These are phyloP conservation scores for Suhomyces guaymorum DNA, from an alignment of 1,139 yeast species.

Conservation along the genomic window DNA sequence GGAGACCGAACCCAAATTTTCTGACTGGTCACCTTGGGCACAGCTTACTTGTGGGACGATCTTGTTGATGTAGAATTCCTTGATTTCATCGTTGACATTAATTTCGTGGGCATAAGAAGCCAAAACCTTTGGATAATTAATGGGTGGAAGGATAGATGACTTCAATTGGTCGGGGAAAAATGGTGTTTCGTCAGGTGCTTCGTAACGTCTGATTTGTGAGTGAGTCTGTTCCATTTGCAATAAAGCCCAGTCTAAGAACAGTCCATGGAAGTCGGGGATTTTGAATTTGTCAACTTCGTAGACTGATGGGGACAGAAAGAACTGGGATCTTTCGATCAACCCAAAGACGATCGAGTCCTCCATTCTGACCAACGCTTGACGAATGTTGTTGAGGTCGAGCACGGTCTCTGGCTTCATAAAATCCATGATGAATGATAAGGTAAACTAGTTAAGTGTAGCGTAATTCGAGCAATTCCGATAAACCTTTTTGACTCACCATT, in stretches of 20 bases:
- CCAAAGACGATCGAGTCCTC: conserved; percentile 94
- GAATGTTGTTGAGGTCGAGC: conserved; percentile 74
- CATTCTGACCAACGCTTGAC: conserved; percentile 85
- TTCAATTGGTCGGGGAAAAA: conserved; percentile 73
- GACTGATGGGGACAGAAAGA: conserved; percentile 72
- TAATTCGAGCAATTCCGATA: too few species aligned
- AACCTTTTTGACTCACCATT: too few species aligned
- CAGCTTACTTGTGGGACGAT: conserved; percentile 77
- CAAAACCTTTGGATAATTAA: conserved; percentile 75
- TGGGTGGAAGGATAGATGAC: conserved; percentile 72
- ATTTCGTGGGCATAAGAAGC: conserved; percentile 74
- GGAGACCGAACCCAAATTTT: conserved; percentile 86
- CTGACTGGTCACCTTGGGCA: conserved; percentile 71
- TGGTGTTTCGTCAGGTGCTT: conserved; percentile 95
- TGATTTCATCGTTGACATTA: conserved; percentile 72
- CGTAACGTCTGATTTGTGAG: conserved; percentile 83
- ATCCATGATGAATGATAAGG: conserved; percentile 53
- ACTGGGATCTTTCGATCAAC: conserved; percentile 90
- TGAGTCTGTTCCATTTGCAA: conserved; percentile 76
- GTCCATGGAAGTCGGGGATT: conserved; percentile 71
- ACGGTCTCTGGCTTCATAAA: conserved; percentile 83
- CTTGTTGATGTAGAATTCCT: conserved; percentile 61
- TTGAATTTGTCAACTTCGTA: conserved; percentile 60
- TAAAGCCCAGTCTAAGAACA: conserved; percentile 85
- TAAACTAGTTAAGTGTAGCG: not conserved